phyloP scores from a whole-genome alignment of 139 green algal species.

The Prasinococcaceae sp. region DNA sequence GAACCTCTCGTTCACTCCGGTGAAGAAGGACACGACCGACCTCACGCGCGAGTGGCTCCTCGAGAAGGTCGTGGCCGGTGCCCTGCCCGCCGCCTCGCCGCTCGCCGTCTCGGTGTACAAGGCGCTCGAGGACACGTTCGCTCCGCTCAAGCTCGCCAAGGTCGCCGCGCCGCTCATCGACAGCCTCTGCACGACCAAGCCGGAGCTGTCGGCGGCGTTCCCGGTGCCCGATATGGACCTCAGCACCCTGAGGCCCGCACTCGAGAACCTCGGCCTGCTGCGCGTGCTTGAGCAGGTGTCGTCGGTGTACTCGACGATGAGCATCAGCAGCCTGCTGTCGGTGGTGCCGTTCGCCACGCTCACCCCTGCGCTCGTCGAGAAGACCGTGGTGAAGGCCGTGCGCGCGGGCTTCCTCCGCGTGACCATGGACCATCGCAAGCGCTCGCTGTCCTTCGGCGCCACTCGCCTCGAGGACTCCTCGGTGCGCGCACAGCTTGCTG shows the following conservation, averaged over 20 bases:
- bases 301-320: conserved; percentile 56
- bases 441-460: conserved; percentile 73
- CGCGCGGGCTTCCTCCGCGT: conserved; percentile 59
- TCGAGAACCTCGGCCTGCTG: conserved; percentile 55
- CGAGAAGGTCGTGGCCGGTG: neutral
- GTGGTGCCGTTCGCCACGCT: conserved; percentile 62
- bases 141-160: conserved; percentile 79
- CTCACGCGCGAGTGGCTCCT: conserved; percentile 21
- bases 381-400: conserved; percentile 78
- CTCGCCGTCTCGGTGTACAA: conserved; percentile 55
- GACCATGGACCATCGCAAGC: conserved; percentile 76
- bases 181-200: conserved; percentile 27
- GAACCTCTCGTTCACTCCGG: conserved; percentile 52
- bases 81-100: conserved; percentile 48
- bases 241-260: conserved; percentile 15
- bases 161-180: conserved; percentile 59
- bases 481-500: conserved; percentile 39
- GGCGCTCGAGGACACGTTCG: conserved; percentile 75
- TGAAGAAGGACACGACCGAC: conserved; percentile 32
- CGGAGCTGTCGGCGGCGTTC: conserved; percentile 27
- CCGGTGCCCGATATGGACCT: conserved; percentile 49
- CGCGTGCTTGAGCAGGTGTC: conserved; percentile 81
- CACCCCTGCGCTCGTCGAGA: conserved; percentile 54
- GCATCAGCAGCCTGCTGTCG: conserved; percentile 32
- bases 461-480: neutral